Evolutionary conservation across 495 filamentous ascomycete genomes (phyloP).

Genomic region (Rusavskia elegans): DNA sequence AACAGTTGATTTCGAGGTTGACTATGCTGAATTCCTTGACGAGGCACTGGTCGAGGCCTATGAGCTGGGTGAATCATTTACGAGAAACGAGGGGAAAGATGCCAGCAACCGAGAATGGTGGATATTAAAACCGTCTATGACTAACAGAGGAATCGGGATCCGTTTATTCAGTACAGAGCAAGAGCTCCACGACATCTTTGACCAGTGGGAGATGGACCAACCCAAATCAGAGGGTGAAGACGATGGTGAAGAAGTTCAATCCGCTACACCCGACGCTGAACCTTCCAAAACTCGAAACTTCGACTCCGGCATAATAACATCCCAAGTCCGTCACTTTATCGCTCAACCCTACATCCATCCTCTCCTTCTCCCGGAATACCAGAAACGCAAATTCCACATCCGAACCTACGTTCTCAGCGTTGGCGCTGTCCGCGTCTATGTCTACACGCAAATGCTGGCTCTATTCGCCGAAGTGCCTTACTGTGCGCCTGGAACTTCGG

Average conservation of each 20-base stretch:
- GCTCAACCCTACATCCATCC: constrained; percentile 92
- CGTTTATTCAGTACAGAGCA: constrained; percentile 70
- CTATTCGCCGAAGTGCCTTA: constrained; percentile 72
- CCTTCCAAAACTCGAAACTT: constrained; percentile 11
- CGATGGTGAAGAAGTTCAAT: not conserved
- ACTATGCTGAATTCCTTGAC: constrained; percentile 92
- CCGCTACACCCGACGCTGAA: not conserved
- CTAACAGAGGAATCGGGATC: constrained; percentile 86
- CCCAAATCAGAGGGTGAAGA: constrained; percentile 24
- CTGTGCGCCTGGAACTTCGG: constrained; percentile 17
- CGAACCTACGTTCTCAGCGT: constrained; percentile 74
- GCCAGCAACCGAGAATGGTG: constrained; percentile 60
- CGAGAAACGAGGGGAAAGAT: constrained; percentile 36
- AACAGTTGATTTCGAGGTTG: constrained; percentile 72
- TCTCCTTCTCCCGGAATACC: constrained; percentile 45
- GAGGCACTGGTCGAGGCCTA: constrained; percentile 82
- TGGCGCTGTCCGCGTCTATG: constrained; percentile 64
- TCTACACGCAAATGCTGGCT: constrained; percentile 81
- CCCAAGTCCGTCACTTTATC: constrained; percentile 89
- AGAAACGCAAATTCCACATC: constrained; percentile 81
- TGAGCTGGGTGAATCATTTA: constrained; percentile 63
- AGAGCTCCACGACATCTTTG: constrained; percentile 69
- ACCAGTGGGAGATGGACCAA: constrained; percentile 56
- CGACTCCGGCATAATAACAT: constrained; percentile 49
- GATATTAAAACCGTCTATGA: constrained; percentile 97